A percentile compares a stretch with the other conserved stretches of the same genome.
These are phyloP conservation scores for Pseudopyrenochaeta lycopersici DNA, from an alignment of 2,329 filamentous ascomycete species.

Conservation along the genomic window DNA sequence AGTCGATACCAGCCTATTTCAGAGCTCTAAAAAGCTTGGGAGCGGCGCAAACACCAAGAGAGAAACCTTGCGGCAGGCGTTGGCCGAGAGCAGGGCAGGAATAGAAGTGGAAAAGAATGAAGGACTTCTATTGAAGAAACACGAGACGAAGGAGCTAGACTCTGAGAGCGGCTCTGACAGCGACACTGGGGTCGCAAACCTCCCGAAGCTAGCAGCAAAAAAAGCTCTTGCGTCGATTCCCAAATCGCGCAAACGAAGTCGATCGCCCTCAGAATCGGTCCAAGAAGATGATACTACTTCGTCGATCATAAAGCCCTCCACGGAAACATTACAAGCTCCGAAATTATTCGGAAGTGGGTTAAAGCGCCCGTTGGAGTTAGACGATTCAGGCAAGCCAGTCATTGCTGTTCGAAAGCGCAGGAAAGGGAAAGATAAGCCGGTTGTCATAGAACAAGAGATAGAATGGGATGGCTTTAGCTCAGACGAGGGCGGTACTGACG, in stretches of 20 bases:
- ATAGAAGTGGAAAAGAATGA: conserved; percentile 64
- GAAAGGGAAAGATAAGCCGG: conserved; percentile 58
- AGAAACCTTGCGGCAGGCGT: conserved; percentile 70
- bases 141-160: conserved; percentile 30
- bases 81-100: conserved; percentile 72
- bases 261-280: conserved; percentile 25
- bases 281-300: conserved; percentile 20
- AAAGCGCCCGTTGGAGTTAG: conserved; percentile 84
- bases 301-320: neutral
- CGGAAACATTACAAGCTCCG: conserved; percentile 9
- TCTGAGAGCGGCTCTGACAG: conserved; percentile 42
- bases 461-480: conserved; percentile 71
- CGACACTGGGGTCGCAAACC: conserved; percentile 11
- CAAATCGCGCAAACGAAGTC: conserved; percentile 21
- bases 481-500: conserved; percentile 49
- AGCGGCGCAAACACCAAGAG: conserved; percentile 73
- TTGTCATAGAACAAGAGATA: conserved; percentile 53
- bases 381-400: conserved; percentile 80
- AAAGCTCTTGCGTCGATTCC: neutral
- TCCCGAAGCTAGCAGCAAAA: neutral
- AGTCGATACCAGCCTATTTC: conserved; percentile 82
- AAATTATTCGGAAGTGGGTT: conserved; percentile 74
- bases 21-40: conserved; percentile 80
- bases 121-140: conserved; percentile 62
- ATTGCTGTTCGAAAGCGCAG: conserved; percentile 82